A percentile compares a stretch with the other conserved stretches of the same genome.
Conservation (phyloP, 108 stramenopile genomes). For the Fistulifera solaris region DNA sequence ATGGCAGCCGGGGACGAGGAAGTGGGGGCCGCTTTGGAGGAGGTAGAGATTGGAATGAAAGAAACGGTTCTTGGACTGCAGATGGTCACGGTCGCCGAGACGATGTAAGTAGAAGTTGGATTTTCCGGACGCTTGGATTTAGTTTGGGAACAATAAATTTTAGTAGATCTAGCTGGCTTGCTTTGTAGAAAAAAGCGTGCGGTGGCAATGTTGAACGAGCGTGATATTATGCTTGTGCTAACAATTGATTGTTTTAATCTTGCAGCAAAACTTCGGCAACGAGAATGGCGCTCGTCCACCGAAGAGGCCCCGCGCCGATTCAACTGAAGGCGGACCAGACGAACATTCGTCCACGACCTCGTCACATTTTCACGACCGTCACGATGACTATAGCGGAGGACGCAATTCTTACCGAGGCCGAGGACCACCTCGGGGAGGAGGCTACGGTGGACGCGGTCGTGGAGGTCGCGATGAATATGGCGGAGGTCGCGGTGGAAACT, state of each 20-base stretch:
- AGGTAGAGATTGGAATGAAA: neutral
- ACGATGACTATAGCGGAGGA: constrained; percentile 2
- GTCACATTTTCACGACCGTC: neutral
- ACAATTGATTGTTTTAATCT: neutral
- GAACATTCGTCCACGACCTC: constrained; percentile 1
- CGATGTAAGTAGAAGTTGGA: neutral
- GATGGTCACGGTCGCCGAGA: neutral
- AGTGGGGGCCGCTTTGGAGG: neutral
- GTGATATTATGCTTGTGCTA: neutral
- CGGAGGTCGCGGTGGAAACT: constrained; percentile 19
- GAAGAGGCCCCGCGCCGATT: neutral
- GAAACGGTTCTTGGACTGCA: neutral
- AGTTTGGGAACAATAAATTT: neutral
- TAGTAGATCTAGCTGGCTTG: no score
- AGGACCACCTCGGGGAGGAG: neutral
- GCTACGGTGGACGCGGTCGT: constrained; percentile 8
- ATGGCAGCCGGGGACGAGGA: constrained; percentile 2
- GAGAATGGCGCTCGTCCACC: neutral
- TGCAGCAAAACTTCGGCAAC: neutral
- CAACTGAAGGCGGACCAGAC: neutral
- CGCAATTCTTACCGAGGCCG: neutral
- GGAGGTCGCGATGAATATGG: constrained; percentile 3
- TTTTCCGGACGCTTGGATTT: neutral
- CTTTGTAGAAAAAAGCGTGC: no score
- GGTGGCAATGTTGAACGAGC: neutral